phyloP scores from a whole-genome alignment of 176 grass and related monocot genomes.

The Avena sativa region DNA sequence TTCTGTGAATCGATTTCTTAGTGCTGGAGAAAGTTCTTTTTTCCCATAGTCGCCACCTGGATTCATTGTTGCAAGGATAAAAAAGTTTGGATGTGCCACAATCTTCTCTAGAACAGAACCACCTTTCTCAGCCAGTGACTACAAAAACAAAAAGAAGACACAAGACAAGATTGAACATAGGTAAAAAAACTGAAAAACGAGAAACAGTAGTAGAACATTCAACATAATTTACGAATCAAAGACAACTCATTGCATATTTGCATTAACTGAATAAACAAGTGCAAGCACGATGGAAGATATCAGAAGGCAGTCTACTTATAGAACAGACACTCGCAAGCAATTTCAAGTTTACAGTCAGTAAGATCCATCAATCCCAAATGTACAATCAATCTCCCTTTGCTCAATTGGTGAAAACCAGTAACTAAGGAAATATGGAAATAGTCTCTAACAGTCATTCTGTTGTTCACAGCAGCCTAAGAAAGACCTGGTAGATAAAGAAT shows the following conservation, averaged over 20 bases:
- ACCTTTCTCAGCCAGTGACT: slow-evolving; percentile 95
- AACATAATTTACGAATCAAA: slow-evolving; percentile 11
- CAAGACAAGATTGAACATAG: slow-evolving; percentile 22
- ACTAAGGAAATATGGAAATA: not conserved
- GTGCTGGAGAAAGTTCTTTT: slow-evolving; percentile 91
- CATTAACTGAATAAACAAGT: slow-evolving; percentile 11
- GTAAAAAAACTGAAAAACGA: slow-evolving; percentile 23
- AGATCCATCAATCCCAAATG: not conserved
- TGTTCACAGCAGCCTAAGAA: not conserved
- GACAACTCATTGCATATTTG: not conserved
- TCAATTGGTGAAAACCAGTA: not conserved
- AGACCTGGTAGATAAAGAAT: slow-evolving; percentile 14
- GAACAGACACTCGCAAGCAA: not conserved
- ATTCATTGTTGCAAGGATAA: slow-evolving; percentile 96
- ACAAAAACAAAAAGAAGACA: slow-evolving; percentile 44
- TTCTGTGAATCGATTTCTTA: slow-evolving; percentile 94
- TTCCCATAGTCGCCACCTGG: slow-evolving; percentile 98
- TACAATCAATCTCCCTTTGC: slow-evolving; percentile 16
- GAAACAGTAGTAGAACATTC: not conserved
- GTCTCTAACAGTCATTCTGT: not conserved
- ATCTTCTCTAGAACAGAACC: slow-evolving; percentile 85
- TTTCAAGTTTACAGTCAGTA: not conserved
- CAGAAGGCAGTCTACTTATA: not conserved
- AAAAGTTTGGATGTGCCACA: slow-evolving; percentile 81
- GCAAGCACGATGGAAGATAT: not conserved